Percentiles rank a stretch among this genome's conserved stretches.
These are phyloP conservation scores for Evernia prunastri DNA, from an alignment of 495 filamentous ascomycete species.

Conservation along the genomic window DNA sequence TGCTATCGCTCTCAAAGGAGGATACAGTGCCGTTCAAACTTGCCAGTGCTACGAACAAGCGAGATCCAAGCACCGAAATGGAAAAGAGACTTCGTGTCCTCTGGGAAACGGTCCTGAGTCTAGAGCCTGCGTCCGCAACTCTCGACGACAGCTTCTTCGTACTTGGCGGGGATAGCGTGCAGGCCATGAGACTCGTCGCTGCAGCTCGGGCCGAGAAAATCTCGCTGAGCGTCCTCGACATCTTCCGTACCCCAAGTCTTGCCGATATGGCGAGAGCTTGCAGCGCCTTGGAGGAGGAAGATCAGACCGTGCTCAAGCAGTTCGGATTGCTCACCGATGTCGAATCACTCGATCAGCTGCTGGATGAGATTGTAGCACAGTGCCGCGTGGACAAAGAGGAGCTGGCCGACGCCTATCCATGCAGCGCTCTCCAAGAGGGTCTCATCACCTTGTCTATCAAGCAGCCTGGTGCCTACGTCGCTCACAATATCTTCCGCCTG, in stretches of 20 bases:
- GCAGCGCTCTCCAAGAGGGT: constrained; percentile 65
- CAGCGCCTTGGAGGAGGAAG: constrained; percentile 4
- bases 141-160: constrained; percentile 47
- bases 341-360: constrained; percentile 27
- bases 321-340: constrained; percentile 42
- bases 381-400: constrained; percentile 38
- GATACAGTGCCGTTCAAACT: constrained; percentile 18
- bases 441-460: constrained; percentile 56
- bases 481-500: constrained; percentile 43
- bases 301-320: constrained; percentile 29
- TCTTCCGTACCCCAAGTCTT: constrained; percentile 35
- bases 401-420: constrained; percentile 57
- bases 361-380: constrained; percentile 41
- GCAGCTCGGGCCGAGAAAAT: constrained; percentile 26
- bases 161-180: constrained; percentile 49
- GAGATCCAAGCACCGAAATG: constrained; percentile 15
- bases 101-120: constrained; percentile 30
- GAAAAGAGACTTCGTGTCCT: constrained; percentile 31
- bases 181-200: constrained; percentile 47
- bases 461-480: constrained; percentile 47
- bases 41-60: constrained; percentile 13
- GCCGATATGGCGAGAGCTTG: constrained; percentile 30
- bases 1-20: constrained; percentile 16
- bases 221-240: constrained; percentile 33
- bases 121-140: constrained; percentile 27